phyloP scores from a whole-genome alignment of 345 rosid genomes.

The Sisymbrium altissimum region DNA sequence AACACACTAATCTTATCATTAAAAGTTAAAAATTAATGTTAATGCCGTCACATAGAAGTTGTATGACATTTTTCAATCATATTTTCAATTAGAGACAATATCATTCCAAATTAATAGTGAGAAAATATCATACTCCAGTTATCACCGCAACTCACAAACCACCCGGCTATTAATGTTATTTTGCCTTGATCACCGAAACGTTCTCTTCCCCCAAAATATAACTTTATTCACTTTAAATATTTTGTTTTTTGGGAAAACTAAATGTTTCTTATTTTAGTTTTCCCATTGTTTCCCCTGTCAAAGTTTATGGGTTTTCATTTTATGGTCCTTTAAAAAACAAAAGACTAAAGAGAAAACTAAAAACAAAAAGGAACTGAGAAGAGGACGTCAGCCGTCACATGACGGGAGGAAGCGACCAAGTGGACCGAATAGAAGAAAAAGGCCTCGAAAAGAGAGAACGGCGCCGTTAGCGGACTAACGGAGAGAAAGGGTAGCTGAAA shows the following conservation, averaged over 20 bases:
- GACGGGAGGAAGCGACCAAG: slow-evolving; percentile 27
- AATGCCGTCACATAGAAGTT: neutral
- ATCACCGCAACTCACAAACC: neutral
- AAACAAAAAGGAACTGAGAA: neutral
- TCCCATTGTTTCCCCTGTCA: neutral
- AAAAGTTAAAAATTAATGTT: too few species aligned
- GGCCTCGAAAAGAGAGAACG: slow-evolving; percentile 18
- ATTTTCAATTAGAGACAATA: neutral
- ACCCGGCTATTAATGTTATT: neutral
- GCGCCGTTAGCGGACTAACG: slow-evolving; percentile 23
- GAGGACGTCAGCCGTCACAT: slow-evolving; percentile 27
- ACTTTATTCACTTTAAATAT: neutral
- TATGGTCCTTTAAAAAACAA: neutral
- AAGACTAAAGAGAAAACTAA: neutral
- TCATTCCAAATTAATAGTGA: neutral
- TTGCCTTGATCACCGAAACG: neutral
- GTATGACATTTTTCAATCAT: neutral
- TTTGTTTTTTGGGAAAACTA: neutral
- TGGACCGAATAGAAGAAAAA: neutral
- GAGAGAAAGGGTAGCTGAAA: neutral
- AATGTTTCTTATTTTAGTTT: neutral
- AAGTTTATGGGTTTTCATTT: neutral
- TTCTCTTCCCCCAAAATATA: neutral
- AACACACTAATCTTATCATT: too few species aligned
- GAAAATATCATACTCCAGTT: neutral